Conservation (phyloP, 2,329 filamentous ascomycete genomes). For the Periconia macrospinosa region DNA sequence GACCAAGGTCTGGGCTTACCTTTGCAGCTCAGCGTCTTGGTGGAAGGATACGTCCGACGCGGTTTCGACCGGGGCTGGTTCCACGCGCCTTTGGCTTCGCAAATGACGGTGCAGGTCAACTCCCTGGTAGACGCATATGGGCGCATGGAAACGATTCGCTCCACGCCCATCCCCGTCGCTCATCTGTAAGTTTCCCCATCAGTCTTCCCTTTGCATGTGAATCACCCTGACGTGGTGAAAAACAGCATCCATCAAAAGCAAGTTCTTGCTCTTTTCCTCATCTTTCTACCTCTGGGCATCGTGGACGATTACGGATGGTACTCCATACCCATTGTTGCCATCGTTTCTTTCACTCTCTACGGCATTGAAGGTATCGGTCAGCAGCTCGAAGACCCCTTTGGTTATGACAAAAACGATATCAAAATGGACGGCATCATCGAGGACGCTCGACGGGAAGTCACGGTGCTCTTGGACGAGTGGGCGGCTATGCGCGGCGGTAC, state of each 20-base stretch:
- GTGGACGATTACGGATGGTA: conserved; percentile 67
- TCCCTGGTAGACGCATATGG: conserved; percentile 61
- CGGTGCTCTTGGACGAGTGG: conserved; percentile 63
- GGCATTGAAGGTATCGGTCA: conserved; percentile 66
- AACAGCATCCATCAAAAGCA: conserved; percentile 64
- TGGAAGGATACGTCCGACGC: conserved; percentile 63
- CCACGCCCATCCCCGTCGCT: conserved; percentile 66
- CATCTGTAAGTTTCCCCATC: conserved; percentile 49
- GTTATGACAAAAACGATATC: conserved; percentile 67
- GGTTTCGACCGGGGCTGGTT: conserved; percentile 61
- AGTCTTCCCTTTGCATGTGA: not conserved
- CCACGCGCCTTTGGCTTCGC: conserved; percentile 60
- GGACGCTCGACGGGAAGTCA: conserved; percentile 61
- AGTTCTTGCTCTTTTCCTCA: conserved; percentile 63
- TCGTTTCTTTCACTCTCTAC: conserved; percentile 66
- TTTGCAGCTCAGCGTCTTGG: conserved; percentile 61
- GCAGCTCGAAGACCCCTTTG: conserved; percentile 68
- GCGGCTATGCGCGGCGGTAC: conserved; percentile 39
- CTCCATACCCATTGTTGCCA: conserved; percentile 60
- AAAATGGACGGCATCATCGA: conserved; percentile 68
- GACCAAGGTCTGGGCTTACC: conserved; percentile 62
- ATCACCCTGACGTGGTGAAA: not conserved
- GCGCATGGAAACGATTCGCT: conserved; percentile 65
- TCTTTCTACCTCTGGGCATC: conserved; percentile 65
- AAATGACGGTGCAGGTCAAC: conserved; percentile 62